Evolutionary conservation across 208 protist genomes (phyloP).

Genomic region (Lotmaria passim): DNA sequence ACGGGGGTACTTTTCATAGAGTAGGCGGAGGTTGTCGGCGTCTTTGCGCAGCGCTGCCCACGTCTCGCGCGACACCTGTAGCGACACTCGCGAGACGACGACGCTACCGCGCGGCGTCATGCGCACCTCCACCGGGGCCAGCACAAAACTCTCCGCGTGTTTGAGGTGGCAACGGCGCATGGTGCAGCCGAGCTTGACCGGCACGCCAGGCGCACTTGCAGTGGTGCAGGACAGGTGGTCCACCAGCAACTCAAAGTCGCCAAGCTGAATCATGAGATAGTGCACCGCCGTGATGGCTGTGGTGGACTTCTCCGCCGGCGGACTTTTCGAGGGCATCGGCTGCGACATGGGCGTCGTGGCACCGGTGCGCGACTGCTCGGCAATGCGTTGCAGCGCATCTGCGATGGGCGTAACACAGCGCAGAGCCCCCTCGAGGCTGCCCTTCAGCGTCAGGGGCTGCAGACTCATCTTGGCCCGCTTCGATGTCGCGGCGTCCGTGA

Average conservation of each 20-base stretch:
- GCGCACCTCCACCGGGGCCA: slow-evolving; percentile 40
- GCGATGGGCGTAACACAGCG: slow-evolving; percentile 33
- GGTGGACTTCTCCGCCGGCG: not conserved
- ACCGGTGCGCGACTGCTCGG: slow-evolving; percentile 17
- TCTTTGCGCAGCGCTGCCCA: slow-evolving; percentile 36
- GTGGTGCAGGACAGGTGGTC: slow-evolving; percentile 38
- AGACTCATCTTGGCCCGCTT: slow-evolving; percentile 19
- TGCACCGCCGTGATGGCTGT: slow-evolving; percentile 27
- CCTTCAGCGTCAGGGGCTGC: slow-evolving; percentile 21
- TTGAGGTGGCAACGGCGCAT: slow-evolving; percentile 36
- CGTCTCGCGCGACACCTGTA: slow-evolving; percentile 27
- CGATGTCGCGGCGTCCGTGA: slow-evolving; percentile 14
- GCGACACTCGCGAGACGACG: slow-evolving; percentile 35
- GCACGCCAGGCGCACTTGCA: slow-evolving; percentile 17
- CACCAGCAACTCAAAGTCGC: slow-evolving; percentile 25
- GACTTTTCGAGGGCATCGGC: not conserved
- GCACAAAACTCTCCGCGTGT: slow-evolving; percentile 25
- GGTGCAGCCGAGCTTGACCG: slow-evolving; percentile 43
- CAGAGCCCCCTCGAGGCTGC: slow-evolving; percentile 30
- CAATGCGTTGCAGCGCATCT: slow-evolving; percentile 32
- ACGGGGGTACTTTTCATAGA: slow-evolving; percentile 30
- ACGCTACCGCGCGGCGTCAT: slow-evolving; percentile 34
- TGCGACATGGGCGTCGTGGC: slow-evolving; percentile 5
- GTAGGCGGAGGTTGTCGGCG: slow-evolving; percentile 21
- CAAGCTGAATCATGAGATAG: slow-evolving; percentile 19